A percentile compares a stretch with the other conserved stretches of the same genome.
These are phyloP conservation scores for Gossypium raimondii DNA, from an alignment of 345 rosid species.

Conservation along the genomic window DNA sequence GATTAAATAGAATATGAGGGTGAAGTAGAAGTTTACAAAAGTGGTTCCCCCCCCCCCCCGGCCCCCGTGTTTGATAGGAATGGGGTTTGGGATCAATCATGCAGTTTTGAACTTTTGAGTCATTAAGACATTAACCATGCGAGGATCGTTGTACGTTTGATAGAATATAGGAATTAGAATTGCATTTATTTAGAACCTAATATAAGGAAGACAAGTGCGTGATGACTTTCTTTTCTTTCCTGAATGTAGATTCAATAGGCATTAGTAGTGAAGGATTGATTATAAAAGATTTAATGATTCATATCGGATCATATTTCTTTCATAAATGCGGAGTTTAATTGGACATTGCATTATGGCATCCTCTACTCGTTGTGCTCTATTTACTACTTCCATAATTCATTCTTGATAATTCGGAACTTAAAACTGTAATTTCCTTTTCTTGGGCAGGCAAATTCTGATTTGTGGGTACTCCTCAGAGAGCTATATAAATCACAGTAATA, in stretches of 20 bases:
- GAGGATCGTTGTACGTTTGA: neutral
- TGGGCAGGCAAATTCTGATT: slow-evolving; percentile 30
- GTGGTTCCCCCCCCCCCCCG: neutral
- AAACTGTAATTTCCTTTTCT: neutral
- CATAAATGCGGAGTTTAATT: neutral
- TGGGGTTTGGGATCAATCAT: neutral
- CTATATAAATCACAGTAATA: slow-evolving; percentile 12
- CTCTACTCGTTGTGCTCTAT: neutral
- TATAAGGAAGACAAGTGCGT: neutral
- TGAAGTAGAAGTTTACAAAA: neutral
- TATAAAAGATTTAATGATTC: too few species aligned
- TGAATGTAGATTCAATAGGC: neutral
- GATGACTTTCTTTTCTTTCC: neutral
- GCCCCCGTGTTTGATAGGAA: neutral
- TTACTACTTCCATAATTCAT: neutral
- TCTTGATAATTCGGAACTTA: neutral
- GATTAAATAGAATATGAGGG: neutral
- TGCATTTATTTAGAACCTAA: neutral
- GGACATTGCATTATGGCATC: neutral
- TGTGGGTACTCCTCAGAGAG: slow-evolving; percentile 13
- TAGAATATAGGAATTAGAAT: slow-evolving; percentile 2
- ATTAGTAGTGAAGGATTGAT: neutral
- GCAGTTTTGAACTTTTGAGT: neutral
- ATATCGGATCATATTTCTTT: neutral
- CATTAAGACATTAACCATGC: neutral